phyloP scores from a whole-genome alignment of 164 flowering plant species.

The grape (Vitis vinifera) region ASM3070453v1 NC_081813.1:2667001-2667500 shows the following conservation, averaged over 20 bases:
- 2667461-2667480: no score
- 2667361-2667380: conserved; percentile 63
- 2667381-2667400: conserved; percentile 25
- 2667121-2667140: conserved; percentile 60
- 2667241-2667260: not conserved
- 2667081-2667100: conserved; percentile 62
- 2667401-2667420: not conserved
- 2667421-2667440: not conserved
- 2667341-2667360: conserved; percentile 47
- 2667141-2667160: conserved; percentile 59
- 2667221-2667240: not conserved
- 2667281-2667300: no score
- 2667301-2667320: conserved; percentile 41
- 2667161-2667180: conserved; percentile 77
- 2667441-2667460: no score
- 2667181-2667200: conserved; percentile 79
- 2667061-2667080: conserved; percentile 20
- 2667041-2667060: not conserved
- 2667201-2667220: conserved; percentile 36
- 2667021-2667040: no score
- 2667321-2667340: conserved; percentile 44
- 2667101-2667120: conserved; percentile 41
- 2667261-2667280: no score
- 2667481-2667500: no score
- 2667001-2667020: not conserved